Evolutionary conservation across 129 eudicot genomes (phyloP).

Genomic region (Escallonia rubra): DNA sequence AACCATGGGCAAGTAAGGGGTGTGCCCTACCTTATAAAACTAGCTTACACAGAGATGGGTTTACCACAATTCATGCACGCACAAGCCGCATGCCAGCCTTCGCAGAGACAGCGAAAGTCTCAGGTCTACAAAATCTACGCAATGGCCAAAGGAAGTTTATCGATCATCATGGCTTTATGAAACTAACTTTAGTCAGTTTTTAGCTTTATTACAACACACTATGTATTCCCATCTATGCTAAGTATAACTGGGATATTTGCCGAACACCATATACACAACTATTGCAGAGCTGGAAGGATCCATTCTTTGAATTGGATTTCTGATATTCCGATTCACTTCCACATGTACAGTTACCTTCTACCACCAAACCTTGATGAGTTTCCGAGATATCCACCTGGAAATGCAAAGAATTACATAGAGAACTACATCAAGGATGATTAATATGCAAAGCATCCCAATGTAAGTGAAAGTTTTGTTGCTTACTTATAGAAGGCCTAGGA

Average conservation of each 20-base stretch:
- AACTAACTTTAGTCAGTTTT: no score
- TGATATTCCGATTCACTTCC: constrained; percentile 6
- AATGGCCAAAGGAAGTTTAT: no score
- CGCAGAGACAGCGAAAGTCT: no score
- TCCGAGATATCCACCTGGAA: constrained; percentile 22
- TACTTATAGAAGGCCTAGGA: constrained; percentile 41
- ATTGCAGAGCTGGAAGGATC: neutral
- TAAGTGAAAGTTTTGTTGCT: neutral
- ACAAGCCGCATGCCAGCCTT: no score
- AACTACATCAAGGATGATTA: neutral
- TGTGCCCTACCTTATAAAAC: no score
- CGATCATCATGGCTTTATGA: no score
- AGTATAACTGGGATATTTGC: neutral
- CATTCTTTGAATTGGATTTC: no score
- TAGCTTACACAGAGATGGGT: no score
- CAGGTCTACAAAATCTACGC: no score
- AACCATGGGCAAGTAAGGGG: no score
- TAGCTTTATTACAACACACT: no score
- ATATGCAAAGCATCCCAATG: neutral
- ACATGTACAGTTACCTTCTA: constrained; percentile 14
- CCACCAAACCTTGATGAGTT: constrained; percentile 42
- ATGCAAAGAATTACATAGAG: neutral
- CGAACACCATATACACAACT: neutral
- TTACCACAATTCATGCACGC: no score
- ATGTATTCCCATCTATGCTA: neutral